A percentile compares a stretch with the other conserved stretches of the same genome.
phyloP scores from a whole-genome alignment of 2,329 filamentous ascomycete genomes.

The Hawksworthiomyces lignivorus region DNA sequence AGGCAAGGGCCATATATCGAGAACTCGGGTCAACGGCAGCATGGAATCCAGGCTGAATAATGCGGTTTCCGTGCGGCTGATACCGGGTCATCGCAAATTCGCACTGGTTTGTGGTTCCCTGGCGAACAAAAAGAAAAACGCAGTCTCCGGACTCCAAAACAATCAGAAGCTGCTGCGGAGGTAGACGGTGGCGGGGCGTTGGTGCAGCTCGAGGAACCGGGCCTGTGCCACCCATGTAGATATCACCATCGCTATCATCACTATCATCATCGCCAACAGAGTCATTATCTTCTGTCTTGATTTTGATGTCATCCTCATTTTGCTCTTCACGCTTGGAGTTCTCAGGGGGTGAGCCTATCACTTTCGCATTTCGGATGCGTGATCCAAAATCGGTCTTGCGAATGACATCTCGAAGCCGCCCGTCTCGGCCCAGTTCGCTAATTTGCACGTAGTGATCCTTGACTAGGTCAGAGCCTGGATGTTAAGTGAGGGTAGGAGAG shows the following conservation, averaged over 20 bases:
- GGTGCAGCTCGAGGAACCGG: background rate
- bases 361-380: constrained; percentile 69
- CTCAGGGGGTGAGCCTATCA: constrained; percentile 53
- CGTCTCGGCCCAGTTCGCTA: constrained; percentile 62
- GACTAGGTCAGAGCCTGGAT: background rate
- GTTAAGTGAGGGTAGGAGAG: no score
- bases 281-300: constrained; percentile 35
- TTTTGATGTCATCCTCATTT: constrained; percentile 15
- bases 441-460: constrained; percentile 75
- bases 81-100: constrained; percentile 56
- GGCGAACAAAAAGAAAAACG: constrained; percentile 65
- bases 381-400: constrained; percentile 71
- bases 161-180: constrained; percentile 75
- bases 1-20: constrained; percentile 60
- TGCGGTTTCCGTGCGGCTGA: constrained; percentile 49
- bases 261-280: background rate
- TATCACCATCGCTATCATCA: background rate
- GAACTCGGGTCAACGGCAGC: constrained; percentile 74
- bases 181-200: constrained; percentile 30
- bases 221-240: constrained; percentile 3
- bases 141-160: constrained; percentile 66
- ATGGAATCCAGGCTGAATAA: constrained; percentile 53
- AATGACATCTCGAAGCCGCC: constrained; percentile 67
- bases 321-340: constrained; percentile 25
- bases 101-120: constrained; percentile 34